phyloP scores from a whole-genome alignment of 2,329 filamentous ascomycete genomes.

The Colletotrichum destructivum region DNA sequence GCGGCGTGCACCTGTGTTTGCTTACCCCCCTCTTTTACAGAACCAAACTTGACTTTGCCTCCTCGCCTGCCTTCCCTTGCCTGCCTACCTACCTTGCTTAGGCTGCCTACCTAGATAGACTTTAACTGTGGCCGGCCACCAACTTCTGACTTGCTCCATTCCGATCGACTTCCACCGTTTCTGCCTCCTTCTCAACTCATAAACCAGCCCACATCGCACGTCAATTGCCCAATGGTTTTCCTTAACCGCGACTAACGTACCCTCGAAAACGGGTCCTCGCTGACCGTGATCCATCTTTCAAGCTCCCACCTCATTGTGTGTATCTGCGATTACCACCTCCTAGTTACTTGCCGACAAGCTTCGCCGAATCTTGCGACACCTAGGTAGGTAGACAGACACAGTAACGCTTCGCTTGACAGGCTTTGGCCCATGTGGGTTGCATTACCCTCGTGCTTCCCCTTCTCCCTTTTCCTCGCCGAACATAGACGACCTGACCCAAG shows the following conservation, averaged over 20 bases:
- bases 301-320: constrained; percentile 1
- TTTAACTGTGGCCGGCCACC: not conserved
- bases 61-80: not conserved
- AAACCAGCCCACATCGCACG: not conserved
- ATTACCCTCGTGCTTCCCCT: not conserved
- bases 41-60: not conserved
- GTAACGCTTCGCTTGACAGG: not conserved
- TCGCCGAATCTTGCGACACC: not conserved
- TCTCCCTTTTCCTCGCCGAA: not conserved
- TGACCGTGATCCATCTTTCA: constrained; percentile 6
- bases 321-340: constrained; percentile 6
- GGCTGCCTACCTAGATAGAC: not conserved
- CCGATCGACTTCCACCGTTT: not conserved
- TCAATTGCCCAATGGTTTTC: constrained; percentile 16
- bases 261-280: constrained; percentile 19
- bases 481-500: not conserved
- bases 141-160: not conserved
- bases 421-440: not conserved
- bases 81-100: not conserved
- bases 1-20: not conserved
- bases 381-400: not conserved
- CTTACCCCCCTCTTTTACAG: not conserved
- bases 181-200: not conserved
- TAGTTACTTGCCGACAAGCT: not conserved
- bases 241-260: not conserved